Base-by-base conservation (phyloP, 495 filamentous ascomycete genomes). In the Hypoxylon fragiforme region DNA sequence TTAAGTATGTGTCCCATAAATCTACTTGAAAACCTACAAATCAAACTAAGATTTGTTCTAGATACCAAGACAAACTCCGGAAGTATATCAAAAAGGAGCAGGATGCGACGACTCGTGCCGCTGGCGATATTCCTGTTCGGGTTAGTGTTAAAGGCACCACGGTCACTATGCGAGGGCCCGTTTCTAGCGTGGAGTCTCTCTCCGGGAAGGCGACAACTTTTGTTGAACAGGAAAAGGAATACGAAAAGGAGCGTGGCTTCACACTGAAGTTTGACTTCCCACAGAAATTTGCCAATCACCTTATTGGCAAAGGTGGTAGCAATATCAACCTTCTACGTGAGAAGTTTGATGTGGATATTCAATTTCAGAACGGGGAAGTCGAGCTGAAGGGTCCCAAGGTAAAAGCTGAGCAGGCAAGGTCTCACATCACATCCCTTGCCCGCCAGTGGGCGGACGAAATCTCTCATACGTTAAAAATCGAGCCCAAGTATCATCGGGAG, bases 271-370 rank as follows among this genome's bases (percentile, higher is more conserved):
- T 96, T 55, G 90, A 94, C 45, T 99, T 92, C 75, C 94, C 94
- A 3, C 87, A 94, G 61, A 95, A 96, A 69, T 95, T 84, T 57
- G 90, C 91, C 48, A 95, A 95, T 64, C 85, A 91, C 68, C 79
- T 99, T 13, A 97, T 99, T 58, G 94, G 94, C 50, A 90, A 88
- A 68, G 83, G 85, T 31, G 94, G 94, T 18, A 91, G 91, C 73
- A 92, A 92, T 70, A 94, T 97, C 73, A 90, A 89, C 54, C 92
- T 95, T 66, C 77, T 96, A n/a, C 88, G 91, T 13, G 94, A 97
- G 24, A 90, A 94, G 66, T 95, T 95, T 60, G 95, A 97, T 67
- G 95, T 99, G 24, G 94, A 97, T 36, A 97, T 99, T 60, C 89
- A 95, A 65, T 83, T 97, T 26, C 88, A 95, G 36, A 79, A 85